Conservation (phyloP, 1,139 yeast species). For the Meyerozyma guilliermondii region DNA sequence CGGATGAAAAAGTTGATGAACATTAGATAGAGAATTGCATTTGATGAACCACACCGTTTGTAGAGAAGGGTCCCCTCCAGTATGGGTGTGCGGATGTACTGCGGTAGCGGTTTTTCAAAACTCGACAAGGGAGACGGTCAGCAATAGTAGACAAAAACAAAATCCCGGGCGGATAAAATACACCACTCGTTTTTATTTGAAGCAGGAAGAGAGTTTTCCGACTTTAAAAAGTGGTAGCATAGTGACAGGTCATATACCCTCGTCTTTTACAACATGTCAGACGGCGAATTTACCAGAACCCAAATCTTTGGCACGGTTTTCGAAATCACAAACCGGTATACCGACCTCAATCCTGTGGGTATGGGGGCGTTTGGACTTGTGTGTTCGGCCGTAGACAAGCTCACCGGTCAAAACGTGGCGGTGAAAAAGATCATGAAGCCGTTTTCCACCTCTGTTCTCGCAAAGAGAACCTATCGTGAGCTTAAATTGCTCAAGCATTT, state of each 20-base stretch:
- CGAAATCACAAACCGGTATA: constrained; percentile 87
- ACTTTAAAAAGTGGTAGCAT: neutral
- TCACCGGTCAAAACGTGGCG: constrained; percentile 91
- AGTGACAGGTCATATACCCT: no score
- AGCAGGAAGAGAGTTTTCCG: neutral
- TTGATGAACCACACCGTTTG: no score
- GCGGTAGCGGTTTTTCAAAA: no score
- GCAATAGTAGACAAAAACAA: neutral
- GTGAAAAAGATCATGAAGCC: constrained; percentile 98
- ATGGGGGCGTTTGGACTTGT: constrained; percentile 99
- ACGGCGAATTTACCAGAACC: constrained; percentile 32
- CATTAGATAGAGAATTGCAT: constrained; percentile 12
- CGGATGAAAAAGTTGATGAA: constrained; percentile 24
- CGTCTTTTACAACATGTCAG: constrained; percentile 8
- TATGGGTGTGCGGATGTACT: no score
- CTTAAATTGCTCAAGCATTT: constrained; percentile 87
- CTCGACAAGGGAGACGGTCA: neutral
- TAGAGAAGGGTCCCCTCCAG: neutral
- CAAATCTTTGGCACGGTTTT: constrained; percentile 86
- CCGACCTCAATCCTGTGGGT: constrained; percentile 94
- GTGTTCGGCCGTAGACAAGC: constrained; percentile 90
- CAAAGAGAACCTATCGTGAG: constrained; percentile 95
- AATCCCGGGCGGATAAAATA: neutral
- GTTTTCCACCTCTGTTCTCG: constrained; percentile 87
- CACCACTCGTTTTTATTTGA: neutral